These are phyloP conservation scores for Polygonum maritimum DNA, from an alignment of 148 eudicot genomes.

Conservation along the genomic window DNA sequence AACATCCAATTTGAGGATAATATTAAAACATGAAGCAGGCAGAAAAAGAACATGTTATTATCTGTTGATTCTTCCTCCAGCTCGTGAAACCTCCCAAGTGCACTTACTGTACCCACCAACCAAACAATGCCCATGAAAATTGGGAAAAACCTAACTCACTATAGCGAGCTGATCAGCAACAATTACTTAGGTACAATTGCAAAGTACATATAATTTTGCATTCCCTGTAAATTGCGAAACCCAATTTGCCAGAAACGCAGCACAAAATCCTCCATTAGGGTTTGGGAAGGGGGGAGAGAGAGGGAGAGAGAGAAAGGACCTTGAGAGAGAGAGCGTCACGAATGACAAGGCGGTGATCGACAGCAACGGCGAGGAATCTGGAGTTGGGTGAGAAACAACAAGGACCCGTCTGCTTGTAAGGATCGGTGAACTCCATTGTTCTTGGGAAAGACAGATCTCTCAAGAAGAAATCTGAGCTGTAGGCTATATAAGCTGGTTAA, in stretches of 20 bases:
- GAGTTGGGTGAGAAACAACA: conserved; percentile 84
- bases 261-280: neutral
- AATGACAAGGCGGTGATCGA: conserved; percentile 86
- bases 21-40: neutral
- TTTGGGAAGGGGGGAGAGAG: neutral
- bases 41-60: neutral
- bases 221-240: neutral
- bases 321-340: conserved; percentile 77
- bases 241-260: neutral
- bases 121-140: neutral
- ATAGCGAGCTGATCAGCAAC: neutral
- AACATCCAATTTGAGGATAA: neutral
- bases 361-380: conserved; percentile 71
- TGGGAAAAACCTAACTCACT: neutral
- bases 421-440: conserved; percentile 83
- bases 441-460: neutral
- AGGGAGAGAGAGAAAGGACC: conserved; percentile 25
- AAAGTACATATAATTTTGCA: neutral
- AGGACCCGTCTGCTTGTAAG: conserved; percentile 77
- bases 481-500: too few species aligned
- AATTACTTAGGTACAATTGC: neutral
- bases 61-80: neutral
- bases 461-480: neutral
- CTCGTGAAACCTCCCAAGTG: neutral
- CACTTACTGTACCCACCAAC: neutral